These are phyloP conservation scores for Trypanosoma lewisi DNA, from an alignment of 208 protist species.

Conservation along the genomic window DNA sequence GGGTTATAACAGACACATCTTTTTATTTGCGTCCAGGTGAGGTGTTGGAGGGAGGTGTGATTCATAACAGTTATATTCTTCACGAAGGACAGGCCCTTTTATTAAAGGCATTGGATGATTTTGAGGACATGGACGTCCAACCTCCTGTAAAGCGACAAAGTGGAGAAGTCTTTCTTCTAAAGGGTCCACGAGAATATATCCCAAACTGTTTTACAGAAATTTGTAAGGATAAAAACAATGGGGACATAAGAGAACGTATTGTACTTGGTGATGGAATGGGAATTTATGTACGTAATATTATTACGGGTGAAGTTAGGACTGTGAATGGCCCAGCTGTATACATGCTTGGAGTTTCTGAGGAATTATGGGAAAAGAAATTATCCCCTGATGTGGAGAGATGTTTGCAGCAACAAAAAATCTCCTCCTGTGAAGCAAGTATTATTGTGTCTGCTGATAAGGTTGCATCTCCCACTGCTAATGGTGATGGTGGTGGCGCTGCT, in stretches of 20 bases:
- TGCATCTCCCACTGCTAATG: too few species aligned
- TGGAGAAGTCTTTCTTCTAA: conserved; percentile 90
- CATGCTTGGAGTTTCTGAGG: conserved; percentile 76
- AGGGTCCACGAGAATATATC: conserved; percentile 82
- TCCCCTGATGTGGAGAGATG: conserved; percentile 47
- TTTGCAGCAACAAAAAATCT: conserved; percentile 14
- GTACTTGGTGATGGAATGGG: conserved; percentile 69
- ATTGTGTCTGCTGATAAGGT: too few species aligned
- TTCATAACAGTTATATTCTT: conserved; percentile 75
- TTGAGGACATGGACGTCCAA: conserved; percentile 40
- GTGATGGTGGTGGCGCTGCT: too few species aligned
- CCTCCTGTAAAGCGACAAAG: conserved; percentile 39
- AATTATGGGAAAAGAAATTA: conserved; percentile 82
- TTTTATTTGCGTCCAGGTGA: conserved; percentile 91
- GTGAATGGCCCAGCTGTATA: conserved; percentile 69
- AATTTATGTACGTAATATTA: conserved; percentile 77
- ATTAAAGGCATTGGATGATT: conserved; percentile 64
- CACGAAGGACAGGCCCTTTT: conserved; percentile 80
- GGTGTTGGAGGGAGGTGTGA: conserved; percentile 44
- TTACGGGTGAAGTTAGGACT: conserved; percentile 64
- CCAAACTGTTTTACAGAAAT: conserved; percentile 44
- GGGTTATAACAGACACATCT: conserved; percentile 60
- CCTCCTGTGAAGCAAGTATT: conserved; percentile 31
- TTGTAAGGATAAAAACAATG: conserved; percentile 35
- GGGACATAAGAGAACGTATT: conserved; percentile 45